Evolutionary conservation across 495 filamentous ascomycete genomes (phyloP).

Genomic region (Podospora conica): DNA sequence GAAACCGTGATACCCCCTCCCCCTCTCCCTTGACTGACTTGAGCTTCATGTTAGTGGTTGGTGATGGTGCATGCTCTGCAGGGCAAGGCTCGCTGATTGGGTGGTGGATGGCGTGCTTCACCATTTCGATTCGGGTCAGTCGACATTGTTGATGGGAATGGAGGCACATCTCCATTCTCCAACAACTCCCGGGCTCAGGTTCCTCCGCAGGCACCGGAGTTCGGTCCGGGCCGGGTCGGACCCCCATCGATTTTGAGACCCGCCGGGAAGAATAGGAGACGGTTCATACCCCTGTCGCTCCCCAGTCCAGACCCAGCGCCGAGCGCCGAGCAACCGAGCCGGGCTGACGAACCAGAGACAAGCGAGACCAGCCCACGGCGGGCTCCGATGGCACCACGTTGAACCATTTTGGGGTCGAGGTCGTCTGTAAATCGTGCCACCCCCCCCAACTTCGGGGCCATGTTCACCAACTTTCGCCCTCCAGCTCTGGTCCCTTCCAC

Average conservation of each 20-base stretch:
- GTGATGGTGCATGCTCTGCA: not conserved
- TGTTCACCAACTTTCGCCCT: not conserved
- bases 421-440: conserved; percentile 11
- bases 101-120: no score
- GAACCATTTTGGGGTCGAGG: not conserved
- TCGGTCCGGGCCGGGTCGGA: not conserved
- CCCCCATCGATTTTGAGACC: not conserved
- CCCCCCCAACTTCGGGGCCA: not conserved
- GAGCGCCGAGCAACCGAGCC: not conserved
- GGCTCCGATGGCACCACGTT: conserved; percentile 16
- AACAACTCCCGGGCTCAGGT: not conserved
- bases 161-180: no score
- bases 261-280: not conserved
- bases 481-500: not conserved
- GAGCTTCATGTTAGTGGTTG: not conserved
- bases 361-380: conserved; percentile 3
- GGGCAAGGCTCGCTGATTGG: not conserved
- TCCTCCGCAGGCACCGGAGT: not conserved
- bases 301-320: not conserved
- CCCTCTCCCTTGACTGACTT: not conserved
- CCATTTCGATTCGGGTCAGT: no score
- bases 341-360: not conserved
- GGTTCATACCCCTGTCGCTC: not conserved
- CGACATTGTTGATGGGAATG: not conserved
- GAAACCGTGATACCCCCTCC: conserved; percentile 15